Evolutionary conservation across 202 grass and related monocot species (phyloP).

Genomic region (Panicum virgatum): DNA sequence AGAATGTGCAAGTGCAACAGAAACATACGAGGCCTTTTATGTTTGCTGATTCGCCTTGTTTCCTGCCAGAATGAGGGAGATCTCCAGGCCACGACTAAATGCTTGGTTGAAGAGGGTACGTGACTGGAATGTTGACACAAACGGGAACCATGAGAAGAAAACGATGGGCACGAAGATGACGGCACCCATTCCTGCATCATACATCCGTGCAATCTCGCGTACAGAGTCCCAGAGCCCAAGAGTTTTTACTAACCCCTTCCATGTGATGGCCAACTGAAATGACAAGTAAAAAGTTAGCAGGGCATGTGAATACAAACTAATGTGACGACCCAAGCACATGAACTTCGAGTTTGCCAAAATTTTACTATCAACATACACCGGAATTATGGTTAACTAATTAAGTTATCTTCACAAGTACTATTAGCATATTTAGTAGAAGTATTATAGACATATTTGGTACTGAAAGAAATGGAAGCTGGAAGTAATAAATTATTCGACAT

Average conservation of each 20-base stretch:
- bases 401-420: background rate
- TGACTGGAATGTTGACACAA: constrained; percentile 97
- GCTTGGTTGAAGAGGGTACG: constrained; percentile 92
- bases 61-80: constrained; percentile 90
- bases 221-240: constrained; percentile 71
- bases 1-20: constrained; percentile 39
- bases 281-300: constrained; percentile 26
- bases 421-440: background rate
- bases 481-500: background rate
- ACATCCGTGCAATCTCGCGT: constrained; percentile 88
- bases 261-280: constrained; percentile 69
- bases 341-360: background rate
- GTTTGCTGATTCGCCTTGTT: constrained; percentile 86
- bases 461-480: background rate
- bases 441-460: background rate
- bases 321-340: background rate
- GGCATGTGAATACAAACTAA: background rate
- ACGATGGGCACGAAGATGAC: constrained; percentile 85
- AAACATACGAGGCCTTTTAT: constrained; percentile 26
- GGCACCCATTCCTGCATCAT: constrained; percentile 83
- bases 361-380: background rate
- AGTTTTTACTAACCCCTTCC: constrained; percentile 45
- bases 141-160: constrained; percentile 95
- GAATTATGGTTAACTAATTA: background rate
- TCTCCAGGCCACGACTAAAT: constrained; percentile 91